Percentiles rank a stretch among this genome's conserved stretches.
These are phyloP conservation scores for Dictyostelium firmibasis DNA, from an alignment of 78 protist genomes.

Conservation along the genomic window DNA sequence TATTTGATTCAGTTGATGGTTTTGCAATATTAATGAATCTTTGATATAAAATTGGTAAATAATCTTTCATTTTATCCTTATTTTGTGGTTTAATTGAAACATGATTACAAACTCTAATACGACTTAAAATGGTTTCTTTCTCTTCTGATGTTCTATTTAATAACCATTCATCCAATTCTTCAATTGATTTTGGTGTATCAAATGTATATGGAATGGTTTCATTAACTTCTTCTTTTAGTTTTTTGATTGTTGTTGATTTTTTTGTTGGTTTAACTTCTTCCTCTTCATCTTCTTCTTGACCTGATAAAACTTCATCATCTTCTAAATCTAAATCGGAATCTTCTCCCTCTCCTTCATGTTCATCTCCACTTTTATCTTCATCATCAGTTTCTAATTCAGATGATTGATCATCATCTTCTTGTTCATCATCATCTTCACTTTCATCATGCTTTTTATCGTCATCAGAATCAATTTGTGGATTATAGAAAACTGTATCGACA, in stretches of 20 bases:
- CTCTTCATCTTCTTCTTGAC: conserved; percentile 44
- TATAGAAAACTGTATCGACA: background rate
- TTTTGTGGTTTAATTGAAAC: conserved; percentile 76
- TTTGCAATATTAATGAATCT: conserved; percentile 15
- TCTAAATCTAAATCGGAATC: conserved; percentile 5
- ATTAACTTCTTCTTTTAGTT: background rate
- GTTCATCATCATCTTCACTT: background rate
- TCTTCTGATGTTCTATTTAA: conserved; percentile 26
- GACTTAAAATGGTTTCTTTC: conserved; percentile 4
- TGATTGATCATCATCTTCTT: conserved; percentile 5
- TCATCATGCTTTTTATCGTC: background rate
- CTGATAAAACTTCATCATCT: conserved; percentile 14
- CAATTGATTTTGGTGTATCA: conserved; percentile 64
- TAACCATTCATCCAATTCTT: conserved; percentile 73
- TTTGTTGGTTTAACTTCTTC: background rate
- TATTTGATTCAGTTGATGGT: background rate
- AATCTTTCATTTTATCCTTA: conserved; percentile 78
- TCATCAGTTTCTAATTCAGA: background rate
- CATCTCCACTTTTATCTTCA: conserved; percentile 5
- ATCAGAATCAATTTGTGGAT: background rate
- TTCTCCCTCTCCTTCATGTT: background rate
- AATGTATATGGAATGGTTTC: conserved; percentile 72
- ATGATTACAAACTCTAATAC: conserved; percentile 81
- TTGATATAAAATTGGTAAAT: conserved; percentile 45
- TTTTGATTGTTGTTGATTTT: background rate